Evolutionary conservation across 2,329 filamentous ascomycete species (phyloP).

Genomic region (Trichoderma atrobrunneum): DNA sequence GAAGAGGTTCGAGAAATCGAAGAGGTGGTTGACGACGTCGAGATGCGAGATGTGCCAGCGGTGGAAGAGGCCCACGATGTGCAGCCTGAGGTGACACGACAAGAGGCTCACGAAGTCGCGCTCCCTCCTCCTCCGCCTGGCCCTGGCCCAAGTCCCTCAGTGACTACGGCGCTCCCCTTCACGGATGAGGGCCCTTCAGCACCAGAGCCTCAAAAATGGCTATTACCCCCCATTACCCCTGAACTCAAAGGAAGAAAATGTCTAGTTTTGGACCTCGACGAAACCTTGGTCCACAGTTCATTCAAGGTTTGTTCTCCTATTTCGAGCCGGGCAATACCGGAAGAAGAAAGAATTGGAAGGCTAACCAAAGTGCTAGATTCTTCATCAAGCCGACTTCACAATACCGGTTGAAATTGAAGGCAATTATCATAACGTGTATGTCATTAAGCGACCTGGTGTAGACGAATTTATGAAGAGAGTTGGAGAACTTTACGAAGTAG

Average conservation of each 20-base stretch:
- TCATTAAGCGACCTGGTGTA: constrained; percentile 98
- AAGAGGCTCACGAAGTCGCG: constrained; percentile 32
- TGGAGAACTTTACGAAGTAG: constrained; percentile 95
- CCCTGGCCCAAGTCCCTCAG: constrained; percentile 42
- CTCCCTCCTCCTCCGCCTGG: constrained; percentile 46
- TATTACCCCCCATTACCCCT: constrained; percentile 78
- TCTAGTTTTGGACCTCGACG: constrained; percentile 89
- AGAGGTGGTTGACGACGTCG: constrained; percentile 56
- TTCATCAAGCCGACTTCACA: constrained; percentile 97
- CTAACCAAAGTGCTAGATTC: constrained; percentile 58
- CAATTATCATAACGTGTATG: constrained; percentile 98
- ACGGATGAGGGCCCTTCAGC: constrained; percentile 43
- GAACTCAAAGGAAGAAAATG: constrained; percentile 88
- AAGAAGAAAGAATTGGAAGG: neutral
- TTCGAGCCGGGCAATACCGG: neutral
- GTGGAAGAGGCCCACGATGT: constrained; percentile 50
- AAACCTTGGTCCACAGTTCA: constrained; percentile 96
- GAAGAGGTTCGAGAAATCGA: constrained; percentile 31
- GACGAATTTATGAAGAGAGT: constrained; percentile 99
- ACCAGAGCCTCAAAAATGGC: constrained; percentile 55
- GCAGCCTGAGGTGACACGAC: constrained; percentile 37
- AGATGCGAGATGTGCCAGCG: constrained; percentile 61
- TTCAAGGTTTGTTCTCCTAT: constrained; percentile 70
- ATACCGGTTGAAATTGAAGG: constrained; percentile 99
- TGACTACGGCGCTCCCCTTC: constrained; percentile 39